Evolutionary conservation across 208 protist genomes (phyloP), one percentile per base, ranked within the genome.

Genomic region (Naegleria gruberi): DNA sequence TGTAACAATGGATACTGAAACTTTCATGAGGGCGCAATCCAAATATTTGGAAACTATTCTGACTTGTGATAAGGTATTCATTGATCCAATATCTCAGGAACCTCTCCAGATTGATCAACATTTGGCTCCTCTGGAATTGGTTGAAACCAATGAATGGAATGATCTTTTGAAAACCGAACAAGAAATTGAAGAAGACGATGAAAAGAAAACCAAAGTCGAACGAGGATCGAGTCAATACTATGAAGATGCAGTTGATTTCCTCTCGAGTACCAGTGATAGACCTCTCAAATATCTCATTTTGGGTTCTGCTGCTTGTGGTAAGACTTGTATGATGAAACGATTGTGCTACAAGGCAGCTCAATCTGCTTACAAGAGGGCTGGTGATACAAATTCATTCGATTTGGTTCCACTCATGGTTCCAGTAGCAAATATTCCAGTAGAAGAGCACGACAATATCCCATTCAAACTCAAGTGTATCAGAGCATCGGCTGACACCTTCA

Each of bases 61-160:
- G 30, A 19, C 57, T 30, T 43, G 26, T 43, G 84, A 88, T 42
- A 51, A 43, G 34, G 34, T 88, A 43, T 88, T 88, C 65, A n/a
- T 65, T 65, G 84, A 88, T 15, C 84, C 84, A 47, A 88, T 88
- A 73, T 73, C 45, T n/a, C 84, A 88, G 65, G 84, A 88, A 42
- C 15, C 44, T 30, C 65, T 88, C 41, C 7, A 41, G 23, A 42
- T 88, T 30, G 84, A 88, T 57, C n/a, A 47, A 65, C 84, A 88
- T 41, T 65, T 43, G 46, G 84, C 44, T 37, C 84, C 84, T 34
- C 30, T 88, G 15, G 4, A 42, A n/a, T 10, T 87, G 19, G 44
- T 55, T n/a, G 43, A 37, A 51, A 41, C 30, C 43, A 41, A 87
- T 1, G 82, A 87, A 40, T 87, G 82, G 82, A 41, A 15, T 45